phyloP scores from a whole-genome alignment of 345 rosid genomes.

The Iberis pinnata region DNA sequence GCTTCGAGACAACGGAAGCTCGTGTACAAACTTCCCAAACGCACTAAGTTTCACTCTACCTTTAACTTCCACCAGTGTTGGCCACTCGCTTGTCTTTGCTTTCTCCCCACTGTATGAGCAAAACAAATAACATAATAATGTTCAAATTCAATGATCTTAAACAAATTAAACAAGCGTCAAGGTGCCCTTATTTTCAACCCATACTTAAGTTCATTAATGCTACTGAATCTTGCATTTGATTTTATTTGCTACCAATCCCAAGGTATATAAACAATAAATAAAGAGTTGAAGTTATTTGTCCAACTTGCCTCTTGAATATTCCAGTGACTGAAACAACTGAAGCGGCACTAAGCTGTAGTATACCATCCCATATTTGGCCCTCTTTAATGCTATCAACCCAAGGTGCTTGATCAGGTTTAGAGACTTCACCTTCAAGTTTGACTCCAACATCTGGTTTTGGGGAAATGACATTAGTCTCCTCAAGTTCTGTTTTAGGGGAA shows the following conservation, averaged over 20 bases:
- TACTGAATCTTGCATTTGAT: too few species aligned
- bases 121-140: slow-evolving; percentile 9
- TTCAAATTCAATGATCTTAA: background rate
- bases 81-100: slow-evolving; percentile 63
- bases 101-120: slow-evolving; percentile 72
- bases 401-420: slow-evolving; percentile 4
- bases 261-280: background rate
- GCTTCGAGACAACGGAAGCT: slow-evolving; percentile 86
- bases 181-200: background rate
- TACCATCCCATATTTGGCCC: slow-evolving; percentile 71
- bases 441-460: slow-evolving; percentile 9
- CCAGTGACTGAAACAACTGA: slow-evolving; percentile 46
- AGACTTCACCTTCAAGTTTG: slow-evolving; percentile 17
- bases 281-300: background rate
- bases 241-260: background rate
- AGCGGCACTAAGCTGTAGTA: slow-evolving; percentile 55
- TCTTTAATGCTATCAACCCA: slow-evolving; percentile 29
- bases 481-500: slow-evolving; percentile 28
- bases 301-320: slow-evolving; percentile 62
- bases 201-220: background rate
- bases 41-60: slow-evolving; percentile 91
- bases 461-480: slow-evolving; percentile 19
- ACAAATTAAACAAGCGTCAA: background rate
- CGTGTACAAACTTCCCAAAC: slow-evolving; percentile 88
- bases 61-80: slow-evolving; percentile 61